Evolutionary conservation across 2,329 filamentous ascomycete species (phyloP).

Genomic region (Fusarium globosum): DNA sequence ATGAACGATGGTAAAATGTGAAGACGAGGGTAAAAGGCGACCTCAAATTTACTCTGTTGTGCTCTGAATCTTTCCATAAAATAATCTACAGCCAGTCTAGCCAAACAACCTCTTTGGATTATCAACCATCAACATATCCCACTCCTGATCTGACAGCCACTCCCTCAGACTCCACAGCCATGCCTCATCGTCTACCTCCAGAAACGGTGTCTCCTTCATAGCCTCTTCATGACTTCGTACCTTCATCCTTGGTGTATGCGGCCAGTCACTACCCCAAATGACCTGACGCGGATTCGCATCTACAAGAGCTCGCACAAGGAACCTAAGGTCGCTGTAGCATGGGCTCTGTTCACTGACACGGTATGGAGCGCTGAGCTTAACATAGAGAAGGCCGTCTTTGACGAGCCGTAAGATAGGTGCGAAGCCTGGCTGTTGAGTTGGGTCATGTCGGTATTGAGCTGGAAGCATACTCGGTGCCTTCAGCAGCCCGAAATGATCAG

Average conservation of each 20-base stretch:
- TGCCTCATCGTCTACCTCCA: constrained; percentile 40
- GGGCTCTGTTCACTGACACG: constrained; percentile 47
- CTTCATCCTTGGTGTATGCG: constrained; percentile 53
- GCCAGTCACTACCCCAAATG: constrained; percentile 55
- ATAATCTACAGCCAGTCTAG: background rate
- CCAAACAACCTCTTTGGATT: constrained; percentile 24
- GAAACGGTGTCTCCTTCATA: constrained; percentile 45
- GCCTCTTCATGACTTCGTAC: constrained; percentile 49
- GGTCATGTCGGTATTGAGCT: constrained; percentile 31
- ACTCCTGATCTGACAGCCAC: constrained; percentile 42
- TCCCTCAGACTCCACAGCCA: constrained; percentile 38
- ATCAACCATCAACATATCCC: constrained; percentile 35
- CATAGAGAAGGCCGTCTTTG: constrained; percentile 47
- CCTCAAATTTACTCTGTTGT: background rate
- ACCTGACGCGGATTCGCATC: constrained; percentile 48
- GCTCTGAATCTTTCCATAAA: background rate
- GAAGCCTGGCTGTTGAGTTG: constrained; percentile 43
- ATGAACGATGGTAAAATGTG: fast-evolving
- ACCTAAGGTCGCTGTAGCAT: constrained; percentile 47
- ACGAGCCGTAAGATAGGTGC: constrained; percentile 42
- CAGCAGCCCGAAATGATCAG: constrained; percentile 52
- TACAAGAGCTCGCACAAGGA: constrained; percentile 47
- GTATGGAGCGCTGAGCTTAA: constrained; percentile 54
- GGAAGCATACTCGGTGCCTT: constrained; percentile 50
- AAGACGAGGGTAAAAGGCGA: background rate